Conservation (phyloP, 306 rosid genomes). For the Quercus robur region DNA sequence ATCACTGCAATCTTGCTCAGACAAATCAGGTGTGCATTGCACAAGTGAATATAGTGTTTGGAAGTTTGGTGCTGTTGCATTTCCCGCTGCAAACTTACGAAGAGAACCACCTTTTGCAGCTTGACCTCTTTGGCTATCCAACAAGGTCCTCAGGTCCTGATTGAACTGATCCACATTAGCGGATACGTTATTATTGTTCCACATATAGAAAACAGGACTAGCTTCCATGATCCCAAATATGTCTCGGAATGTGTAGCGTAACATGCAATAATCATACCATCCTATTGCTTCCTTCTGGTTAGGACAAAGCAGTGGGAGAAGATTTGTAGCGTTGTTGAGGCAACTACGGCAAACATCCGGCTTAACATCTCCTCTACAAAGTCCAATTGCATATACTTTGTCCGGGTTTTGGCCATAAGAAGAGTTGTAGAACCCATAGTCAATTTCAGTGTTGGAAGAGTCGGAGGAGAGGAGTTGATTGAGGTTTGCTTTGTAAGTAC, state of each 20-base stretch:
- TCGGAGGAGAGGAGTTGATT: not conserved
- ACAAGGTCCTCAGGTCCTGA: not conserved
- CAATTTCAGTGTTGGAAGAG: not conserved
- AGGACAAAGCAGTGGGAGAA: not conserved
- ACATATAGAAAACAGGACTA: not conserved
- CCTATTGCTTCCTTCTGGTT: not conserved
- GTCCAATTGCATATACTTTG: not conserved
- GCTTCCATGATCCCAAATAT: not conserved
- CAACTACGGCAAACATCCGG: not conserved
- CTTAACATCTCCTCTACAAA: slow-evolving; percentile 14
- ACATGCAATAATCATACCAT: slow-evolving; percentile 6
- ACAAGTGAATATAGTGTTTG: not conserved
- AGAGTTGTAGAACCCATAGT: not conserved
- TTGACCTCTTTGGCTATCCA: not conserved
- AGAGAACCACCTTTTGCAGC: not conserved
- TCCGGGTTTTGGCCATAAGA: not conserved
- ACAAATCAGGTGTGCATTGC: slow-evolving; percentile 31
- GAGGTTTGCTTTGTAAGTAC: not conserved
- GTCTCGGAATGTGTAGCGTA: not conserved
- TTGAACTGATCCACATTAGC: not conserved
- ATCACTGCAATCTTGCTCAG: not conserved
- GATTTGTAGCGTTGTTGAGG: not conserved
- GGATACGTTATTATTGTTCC: not conserved
- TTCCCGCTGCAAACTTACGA: not conserved
- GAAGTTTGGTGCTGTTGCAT: not conserved